These are phyloP conservation scores for Papiliotrema nemorosa DNA, from an alignment of 1,284 basidiomycete species.

Conservation along the genomic window DNA sequence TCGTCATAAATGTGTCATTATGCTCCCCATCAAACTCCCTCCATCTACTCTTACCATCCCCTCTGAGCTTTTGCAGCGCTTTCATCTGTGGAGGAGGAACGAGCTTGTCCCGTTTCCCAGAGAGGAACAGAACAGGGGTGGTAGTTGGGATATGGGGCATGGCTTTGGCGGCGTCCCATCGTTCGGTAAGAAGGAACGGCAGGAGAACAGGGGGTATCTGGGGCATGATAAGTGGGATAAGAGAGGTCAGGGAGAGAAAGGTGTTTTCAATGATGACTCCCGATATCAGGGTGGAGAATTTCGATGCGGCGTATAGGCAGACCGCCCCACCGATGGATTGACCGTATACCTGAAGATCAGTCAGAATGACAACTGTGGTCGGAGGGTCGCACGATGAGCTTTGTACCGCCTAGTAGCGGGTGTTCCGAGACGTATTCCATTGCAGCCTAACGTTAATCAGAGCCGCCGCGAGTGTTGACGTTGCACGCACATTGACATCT, in stretches of 20 bases:
- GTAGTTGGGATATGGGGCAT: slow-evolving; percentile 64
- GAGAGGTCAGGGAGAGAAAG: slow-evolving; percentile 72
- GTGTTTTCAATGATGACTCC: slow-evolving; percentile 83
- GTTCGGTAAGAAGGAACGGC: slow-evolving; percentile 53
- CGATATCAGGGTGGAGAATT: slow-evolving; percentile 59
- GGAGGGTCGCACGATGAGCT: slow-evolving; percentile 55
- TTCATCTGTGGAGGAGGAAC: slow-evolving; percentile 84
- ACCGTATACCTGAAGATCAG: slow-evolving; percentile 61
- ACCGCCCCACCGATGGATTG: slow-evolving; percentile 98
- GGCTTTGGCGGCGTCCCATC: slow-evolving; percentile 78
- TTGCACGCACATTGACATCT: slow-evolving; percentile 66
- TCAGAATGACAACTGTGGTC: not conserved
- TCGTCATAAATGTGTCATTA: slow-evolving; percentile 68
- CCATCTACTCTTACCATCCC: slow-evolving; percentile 54
- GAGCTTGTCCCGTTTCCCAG: slow-evolving; percentile 72
- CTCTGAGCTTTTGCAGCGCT: slow-evolving; percentile 54
- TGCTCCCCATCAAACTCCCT: slow-evolving; percentile 67
- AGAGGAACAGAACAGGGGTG: slow-evolving; percentile 82
- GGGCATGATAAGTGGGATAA: slow-evolving; percentile 79
- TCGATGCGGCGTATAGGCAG: slow-evolving; percentile 77
- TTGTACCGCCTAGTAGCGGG: slow-evolving; percentile 63
- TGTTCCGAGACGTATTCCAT: slow-evolving; percentile 74
- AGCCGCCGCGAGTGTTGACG: not conserved
- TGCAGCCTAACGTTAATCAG: slow-evolving; percentile 47
- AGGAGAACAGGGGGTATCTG: slow-evolving; percentile 59